phyloP scores from a whole-genome alignment of 202 grass and related monocot genomes.

The Thinopyrum obtusiflorum region DNA sequence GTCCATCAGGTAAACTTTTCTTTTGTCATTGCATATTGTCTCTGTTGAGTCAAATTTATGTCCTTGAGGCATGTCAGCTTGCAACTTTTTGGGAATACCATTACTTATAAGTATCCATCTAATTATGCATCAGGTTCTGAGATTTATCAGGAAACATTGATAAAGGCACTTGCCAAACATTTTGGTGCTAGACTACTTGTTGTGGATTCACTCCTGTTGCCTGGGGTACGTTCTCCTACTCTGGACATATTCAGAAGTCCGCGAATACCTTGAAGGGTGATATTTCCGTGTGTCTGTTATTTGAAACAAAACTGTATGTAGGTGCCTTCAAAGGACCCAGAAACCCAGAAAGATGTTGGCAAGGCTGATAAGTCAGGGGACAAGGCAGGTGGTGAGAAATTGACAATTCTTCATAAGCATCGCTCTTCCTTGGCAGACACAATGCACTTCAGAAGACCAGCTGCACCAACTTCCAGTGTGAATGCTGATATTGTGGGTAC shows the following conservation, averaged over 20 bases:
- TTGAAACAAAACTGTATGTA: conserved; percentile 37
- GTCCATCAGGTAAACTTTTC: conserved; percentile 60
- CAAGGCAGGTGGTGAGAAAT: conserved; percentile 44
- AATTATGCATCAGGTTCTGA: conserved; percentile 70
- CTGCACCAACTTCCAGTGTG: conserved; percentile 82
- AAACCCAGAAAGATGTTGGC: conserved; percentile 70
- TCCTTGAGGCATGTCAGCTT: neutral
- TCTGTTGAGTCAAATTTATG: conserved; percentile 13
- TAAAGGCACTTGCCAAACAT: conserved; percentile 90
- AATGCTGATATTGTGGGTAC: conserved; percentile 93
- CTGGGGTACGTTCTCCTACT: conserved; percentile 62
- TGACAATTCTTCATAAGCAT: conserved; percentile 62
- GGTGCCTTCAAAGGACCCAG: conserved; percentile 71
- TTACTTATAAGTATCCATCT: conserved; percentile 7
- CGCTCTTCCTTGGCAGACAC: conserved; percentile 55
- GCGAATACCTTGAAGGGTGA: conserved; percentile 14
- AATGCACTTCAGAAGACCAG: conserved; percentile 65
- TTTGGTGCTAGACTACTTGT: conserved; percentile 84
- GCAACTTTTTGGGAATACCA: conserved; percentile 5
- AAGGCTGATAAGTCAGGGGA: conserved; percentile 61
- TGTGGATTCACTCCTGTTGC: conserved; percentile 87
- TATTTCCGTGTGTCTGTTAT: conserved; percentile 15
- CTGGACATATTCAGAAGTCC: neutral
- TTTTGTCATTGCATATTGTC: neutral
- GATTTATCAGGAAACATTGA: conserved; percentile 96